A percentile compares a stretch with the other conserved stretches of the same genome.
Evolutionary conservation across 140 eudicot genomes (phyloP).

Genomic region (Stevia rebaudiana): DNA sequence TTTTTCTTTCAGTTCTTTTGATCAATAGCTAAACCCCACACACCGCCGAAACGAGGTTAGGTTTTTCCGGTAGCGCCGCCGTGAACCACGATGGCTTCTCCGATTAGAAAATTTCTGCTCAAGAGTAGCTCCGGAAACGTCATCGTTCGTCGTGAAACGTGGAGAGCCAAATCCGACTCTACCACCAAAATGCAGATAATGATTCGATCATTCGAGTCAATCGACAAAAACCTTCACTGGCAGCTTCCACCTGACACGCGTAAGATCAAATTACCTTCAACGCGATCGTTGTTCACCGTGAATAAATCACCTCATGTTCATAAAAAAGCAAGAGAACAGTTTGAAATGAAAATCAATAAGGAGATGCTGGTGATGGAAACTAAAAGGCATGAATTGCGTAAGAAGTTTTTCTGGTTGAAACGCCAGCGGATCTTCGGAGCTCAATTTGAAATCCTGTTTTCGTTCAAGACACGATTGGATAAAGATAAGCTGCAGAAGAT

Average conservation of each 20-base stretch:
- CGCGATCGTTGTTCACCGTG: conserved; percentile 34
- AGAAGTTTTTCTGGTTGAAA: conserved; percentile 44
- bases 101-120: conserved; percentile 17
- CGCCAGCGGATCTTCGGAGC: conserved; percentile 37
- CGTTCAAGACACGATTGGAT: conserved; percentile 30
- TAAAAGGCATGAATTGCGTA: conserved; percentile 33
- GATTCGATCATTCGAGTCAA: conserved; percentile 30
- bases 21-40: conserved; percentile 6
- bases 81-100: conserved; percentile 25
- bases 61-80: neutral
- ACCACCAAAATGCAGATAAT: conserved; percentile 32
- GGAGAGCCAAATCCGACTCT: conserved; percentile 28
- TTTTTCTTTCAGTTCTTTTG: neutral
- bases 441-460: conserved; percentile 33
- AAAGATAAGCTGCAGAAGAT: conserved; percentile 21
- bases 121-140: conserved; percentile 10
- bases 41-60: neutral
- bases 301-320: conserved; percentile 46
- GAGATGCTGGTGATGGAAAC: conserved; percentile 38
- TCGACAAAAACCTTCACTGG: conserved; percentile 34
- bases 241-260: conserved; percentile 31
- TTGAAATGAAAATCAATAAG: conserved; percentile 32
- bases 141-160: conserved; percentile 8
- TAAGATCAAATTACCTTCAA: conserved; percentile 27
- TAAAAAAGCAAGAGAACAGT: conserved; percentile 38